Evolutionary conservation across 73 alveolate species (phyloP).

Genomic region (Uronychia setigera): DNA sequence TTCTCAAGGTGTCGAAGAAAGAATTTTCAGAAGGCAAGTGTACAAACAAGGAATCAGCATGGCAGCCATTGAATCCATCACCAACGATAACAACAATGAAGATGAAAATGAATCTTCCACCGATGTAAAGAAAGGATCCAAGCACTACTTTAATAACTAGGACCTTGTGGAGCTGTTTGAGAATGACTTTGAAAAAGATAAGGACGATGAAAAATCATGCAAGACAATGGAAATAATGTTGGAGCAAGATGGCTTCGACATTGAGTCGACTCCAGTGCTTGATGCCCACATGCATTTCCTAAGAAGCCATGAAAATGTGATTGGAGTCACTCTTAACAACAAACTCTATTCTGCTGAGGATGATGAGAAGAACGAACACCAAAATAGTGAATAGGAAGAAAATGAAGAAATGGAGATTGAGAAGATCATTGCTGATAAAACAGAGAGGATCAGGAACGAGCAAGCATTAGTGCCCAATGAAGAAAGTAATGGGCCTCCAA

Average conservation of each 20-base stretch:
- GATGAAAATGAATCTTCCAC: not conserved
- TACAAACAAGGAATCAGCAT: conserved; percentile 57
- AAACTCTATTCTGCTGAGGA: not conserved
- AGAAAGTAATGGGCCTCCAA: not conserved
- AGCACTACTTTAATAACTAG: conserved; percentile 41
- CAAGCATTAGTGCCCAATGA: not conserved
- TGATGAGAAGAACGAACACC: not conserved
- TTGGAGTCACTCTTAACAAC: not conserved
- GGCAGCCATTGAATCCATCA: conserved; percentile 39
- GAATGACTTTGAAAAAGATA: conserved; percentile 8
- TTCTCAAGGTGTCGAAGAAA: conserved; percentile 74
- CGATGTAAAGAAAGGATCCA: conserved; percentile 2
- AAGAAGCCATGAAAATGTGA: not conserved
- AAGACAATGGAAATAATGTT: conserved; percentile 32
- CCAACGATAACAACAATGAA: conserved; percentile 32
- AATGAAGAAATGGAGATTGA: not conserved
- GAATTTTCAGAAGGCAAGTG: conserved; percentile 68
- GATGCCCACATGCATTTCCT: conserved; percentile 30
- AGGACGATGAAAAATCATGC: not conserved
- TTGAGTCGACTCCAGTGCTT: conserved; percentile 15
- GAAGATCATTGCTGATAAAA: not conserved
- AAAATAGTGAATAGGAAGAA: not conserved
- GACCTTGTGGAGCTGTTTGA: conserved; percentile 62
- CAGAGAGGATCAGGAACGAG: not conserved
- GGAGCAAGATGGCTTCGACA: conserved; percentile 43